Base-by-base conservation (phyloP, 2,329 filamentous ascomycete genomes). In the Penicillium sp. region DNA sequence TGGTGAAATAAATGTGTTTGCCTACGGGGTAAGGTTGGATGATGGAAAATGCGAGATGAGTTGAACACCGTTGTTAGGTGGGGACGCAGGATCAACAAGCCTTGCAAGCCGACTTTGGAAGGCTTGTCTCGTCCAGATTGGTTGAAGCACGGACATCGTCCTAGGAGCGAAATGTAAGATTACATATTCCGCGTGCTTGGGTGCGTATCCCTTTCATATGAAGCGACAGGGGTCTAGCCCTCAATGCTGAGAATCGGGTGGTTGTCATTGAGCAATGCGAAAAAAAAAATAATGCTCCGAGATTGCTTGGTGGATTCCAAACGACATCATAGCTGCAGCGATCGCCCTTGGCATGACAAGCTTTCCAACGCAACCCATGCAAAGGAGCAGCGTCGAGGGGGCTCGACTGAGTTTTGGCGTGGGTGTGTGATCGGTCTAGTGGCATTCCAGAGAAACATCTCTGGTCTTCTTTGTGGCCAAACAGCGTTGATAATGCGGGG, bases 301-400 rank as follows among this genome's bases (percentile, higher is more conserved):
- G 6, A 8, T 14, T 24, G 26, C n/a, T 28, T 39, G 39, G 29
- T 57, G 46, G 39, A 59, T 61, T 43, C 51, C 44, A 39, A 34
- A 48, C 46, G 51, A 49, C 54, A 53, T 55, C 43, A 55, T 50
- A 18, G 37, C n/a, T 23, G 48, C 34, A 48, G 10, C 14, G 51
- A 59, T 59, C 51, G 43, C 21, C 54, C 56, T 59, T 56, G 56
- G 58, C 58, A 39, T 10, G 45, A 56, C 56, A 61, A 61, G 59
- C 59, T 59, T 59, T 61, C n/a, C 45, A 24, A 24, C 44, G n/a
- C 19, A 39, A n/a, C 46, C 52, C n/a, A 36, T 5, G 28, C 34
- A 21, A 29, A n/a, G 37, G 37, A 40, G 37, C 31, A 24, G 23
- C 9, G 31, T 19, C 10, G 48, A 34, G 13, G 21, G n/a, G 21